These are phyloP conservation scores for Emergomyces pasteurianus DNA, from an alignment of 2,329 filamentous ascomycete species.

Conservation along the genomic window DNA sequence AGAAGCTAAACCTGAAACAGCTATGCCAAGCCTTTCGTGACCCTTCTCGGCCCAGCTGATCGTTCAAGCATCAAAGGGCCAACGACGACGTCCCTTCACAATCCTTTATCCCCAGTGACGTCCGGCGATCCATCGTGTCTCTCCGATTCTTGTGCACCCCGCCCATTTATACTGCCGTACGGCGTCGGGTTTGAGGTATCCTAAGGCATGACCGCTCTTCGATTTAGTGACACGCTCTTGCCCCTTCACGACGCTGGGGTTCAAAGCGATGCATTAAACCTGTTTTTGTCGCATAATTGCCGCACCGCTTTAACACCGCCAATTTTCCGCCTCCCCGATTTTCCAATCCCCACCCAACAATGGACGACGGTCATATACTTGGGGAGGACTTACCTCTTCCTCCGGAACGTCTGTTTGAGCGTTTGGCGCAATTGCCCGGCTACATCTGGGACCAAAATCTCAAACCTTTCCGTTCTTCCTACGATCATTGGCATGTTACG, in stretches of 20 bases:
- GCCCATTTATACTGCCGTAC: not conserved
- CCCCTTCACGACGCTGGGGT: not conserved
- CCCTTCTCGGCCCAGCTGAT: not conserved
- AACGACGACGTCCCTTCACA: not conserved
- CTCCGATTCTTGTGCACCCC: not conserved
- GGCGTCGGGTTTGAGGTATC: not conserved
- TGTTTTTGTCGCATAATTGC: not conserved
- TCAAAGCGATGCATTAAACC: not conserved
- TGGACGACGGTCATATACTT: slow-evolving; percentile 23
- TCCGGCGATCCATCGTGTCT: not conserved
- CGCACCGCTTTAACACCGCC: not conserved
- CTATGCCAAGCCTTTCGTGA: not conserved
- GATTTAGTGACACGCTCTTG: not conserved
- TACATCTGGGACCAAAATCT: slow-evolving; percentile 63
- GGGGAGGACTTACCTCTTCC: slow-evolving; percentile 41
- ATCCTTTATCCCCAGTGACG: not conserved
- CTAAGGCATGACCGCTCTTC: not conserved
- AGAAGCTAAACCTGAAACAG: not conserved
- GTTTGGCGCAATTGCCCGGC: slow-evolving; percentile 58
- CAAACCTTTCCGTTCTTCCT: slow-evolving; percentile 46
- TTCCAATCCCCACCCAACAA: slow-evolving; percentile 1
- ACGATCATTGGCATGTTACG: slow-evolving; percentile 77
- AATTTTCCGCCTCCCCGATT: not conserved
- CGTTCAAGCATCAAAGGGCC: not conserved
- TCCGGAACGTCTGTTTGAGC: slow-evolving; percentile 58